Conservation (phyloP, 2,329 filamentous ascomycete genomes). For the Aspergillus sergii region DNA sequence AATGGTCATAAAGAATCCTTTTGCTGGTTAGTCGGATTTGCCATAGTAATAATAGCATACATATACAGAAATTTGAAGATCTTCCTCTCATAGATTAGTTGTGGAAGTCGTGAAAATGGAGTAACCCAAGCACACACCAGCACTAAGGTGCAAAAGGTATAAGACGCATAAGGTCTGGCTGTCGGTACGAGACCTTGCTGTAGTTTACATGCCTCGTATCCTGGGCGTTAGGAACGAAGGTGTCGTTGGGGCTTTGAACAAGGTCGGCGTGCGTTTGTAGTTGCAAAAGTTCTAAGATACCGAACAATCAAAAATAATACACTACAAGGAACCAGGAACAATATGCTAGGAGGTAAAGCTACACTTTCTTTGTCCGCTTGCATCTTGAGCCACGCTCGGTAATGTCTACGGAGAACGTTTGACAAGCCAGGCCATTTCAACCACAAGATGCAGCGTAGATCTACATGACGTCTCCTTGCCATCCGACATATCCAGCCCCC, state of each 20-base stretch:
- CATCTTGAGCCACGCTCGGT: background rate
- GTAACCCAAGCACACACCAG: no score
- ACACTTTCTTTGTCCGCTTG: background rate
- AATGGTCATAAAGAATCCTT: background rate
- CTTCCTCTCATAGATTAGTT: background rate
- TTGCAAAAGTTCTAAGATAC: background rate
- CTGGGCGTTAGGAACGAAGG: background rate
- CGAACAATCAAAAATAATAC: background rate
- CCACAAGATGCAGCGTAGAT: background rate
- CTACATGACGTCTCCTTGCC: background rate
- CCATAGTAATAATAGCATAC: background rate
- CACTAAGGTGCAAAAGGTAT: no score
- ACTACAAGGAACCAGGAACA: background rate
- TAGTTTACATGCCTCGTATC: background rate
- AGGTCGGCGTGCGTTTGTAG: background rate
- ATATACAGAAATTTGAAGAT: background rate
- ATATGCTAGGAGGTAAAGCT: background rate
- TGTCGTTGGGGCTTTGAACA: background rate
- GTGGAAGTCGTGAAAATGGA: background rate
- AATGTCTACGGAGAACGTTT: background rate
- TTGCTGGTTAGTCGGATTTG: background rate
- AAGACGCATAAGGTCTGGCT: background rate
- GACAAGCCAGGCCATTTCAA: background rate
- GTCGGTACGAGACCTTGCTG: background rate
- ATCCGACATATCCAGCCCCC: background rate